Base-by-base conservation (phyloP, 75 land plant species). In the Cryptomeria japonica region DNA sequence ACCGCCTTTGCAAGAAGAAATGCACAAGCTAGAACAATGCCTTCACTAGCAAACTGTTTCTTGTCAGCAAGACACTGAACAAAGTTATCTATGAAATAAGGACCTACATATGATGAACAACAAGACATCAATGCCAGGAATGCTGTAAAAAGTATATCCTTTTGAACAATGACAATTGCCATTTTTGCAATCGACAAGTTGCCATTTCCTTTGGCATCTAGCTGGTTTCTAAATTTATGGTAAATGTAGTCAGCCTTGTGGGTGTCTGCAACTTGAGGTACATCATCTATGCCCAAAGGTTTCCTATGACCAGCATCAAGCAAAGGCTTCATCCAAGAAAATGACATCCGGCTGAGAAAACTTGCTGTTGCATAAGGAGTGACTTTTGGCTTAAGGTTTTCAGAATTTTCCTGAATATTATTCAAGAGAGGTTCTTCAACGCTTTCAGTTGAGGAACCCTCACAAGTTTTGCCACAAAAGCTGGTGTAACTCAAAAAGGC, bases 261-360 rank as follows among this genome's bases (percentile, higher is more conserved):
- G 0, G 37, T 38, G 12, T 28, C 32, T 58, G 90, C 94, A 14
- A 97, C 90, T 46, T 91, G 90, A 37, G 99, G 99, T 83, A 97
- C 87, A 86, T 97, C 96, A 84, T 91, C 89, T 75, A 93, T 89
- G 86, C 93, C 51, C 51, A 47, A 47, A 47, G 11, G 9, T 47
- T 92, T 44, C 46, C 5, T 44, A 44, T 44, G 46, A 6, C 46
- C 46, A 44, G 46, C 46, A 44, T 44, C 46, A 44, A 44, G 46
- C 53, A 97, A 84, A 18, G 90, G 86, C 83, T 88, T 87, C 76
- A 96, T 87, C 99, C 99, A 97, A 64, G 94, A 94, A 90, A 97
- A 95, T 25, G 96, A 92, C 37, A 94, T 86, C 38, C 89, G 19
- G 61, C 99, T 93, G 58, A 93, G 86, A 36, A 94, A 11, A 31